A percentile compares a stretch with the other conserved stretches of the same genome.
Evolutionary conservation across 108 stramenopile species (phyloP).

Genomic region (Bacterosira constricta): DNA sequence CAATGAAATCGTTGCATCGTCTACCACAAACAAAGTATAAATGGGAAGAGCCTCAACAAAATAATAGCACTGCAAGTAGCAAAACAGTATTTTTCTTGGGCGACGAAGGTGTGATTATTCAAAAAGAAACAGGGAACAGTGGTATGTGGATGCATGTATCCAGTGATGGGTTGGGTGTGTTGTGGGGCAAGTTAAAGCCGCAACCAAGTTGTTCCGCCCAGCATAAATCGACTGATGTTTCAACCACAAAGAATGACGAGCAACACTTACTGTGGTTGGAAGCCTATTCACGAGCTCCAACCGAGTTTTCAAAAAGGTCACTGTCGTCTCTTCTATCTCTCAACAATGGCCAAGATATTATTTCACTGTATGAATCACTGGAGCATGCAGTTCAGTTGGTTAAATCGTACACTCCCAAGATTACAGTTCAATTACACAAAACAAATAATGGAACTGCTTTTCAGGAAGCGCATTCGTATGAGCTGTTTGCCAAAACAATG

Average conservation of each 20-base stretch:
- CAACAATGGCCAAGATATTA: neutral
- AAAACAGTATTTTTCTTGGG: conserved; percentile 11
- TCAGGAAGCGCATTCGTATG: neutral
- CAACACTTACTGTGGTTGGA: neutral
- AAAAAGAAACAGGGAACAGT: neutral
- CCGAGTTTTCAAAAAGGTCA: conserved; percentile 1
- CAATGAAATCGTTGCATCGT: conserved; percentile 16
- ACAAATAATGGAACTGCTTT: neutral
- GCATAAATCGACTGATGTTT: neutral
- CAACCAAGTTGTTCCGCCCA: neutral
- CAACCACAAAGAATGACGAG: neutral
- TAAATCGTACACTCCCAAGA: conserved; percentile 19
- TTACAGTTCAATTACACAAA: conserved; percentile 9
- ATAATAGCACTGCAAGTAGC: neutral
- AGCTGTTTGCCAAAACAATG: conserved; percentile 17
- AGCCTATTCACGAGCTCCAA: conserved; percentile 13
- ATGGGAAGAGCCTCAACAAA: conserved; percentile 13
- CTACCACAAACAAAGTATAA: conserved; percentile 21
- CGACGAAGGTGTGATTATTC: conserved; percentile 23
- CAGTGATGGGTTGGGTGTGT: conserved; percentile 11
- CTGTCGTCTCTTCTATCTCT: conserved; percentile 16
- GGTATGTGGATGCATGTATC: conserved; percentile 35
- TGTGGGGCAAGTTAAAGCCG: conserved; percentile 15
- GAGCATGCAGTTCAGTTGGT: conserved; percentile 14
- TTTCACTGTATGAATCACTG: conserved; percentile 10